Base-by-base conservation (phyloP, 2,329 filamentous ascomycete species). In the Arthroderma sp. region DNA sequence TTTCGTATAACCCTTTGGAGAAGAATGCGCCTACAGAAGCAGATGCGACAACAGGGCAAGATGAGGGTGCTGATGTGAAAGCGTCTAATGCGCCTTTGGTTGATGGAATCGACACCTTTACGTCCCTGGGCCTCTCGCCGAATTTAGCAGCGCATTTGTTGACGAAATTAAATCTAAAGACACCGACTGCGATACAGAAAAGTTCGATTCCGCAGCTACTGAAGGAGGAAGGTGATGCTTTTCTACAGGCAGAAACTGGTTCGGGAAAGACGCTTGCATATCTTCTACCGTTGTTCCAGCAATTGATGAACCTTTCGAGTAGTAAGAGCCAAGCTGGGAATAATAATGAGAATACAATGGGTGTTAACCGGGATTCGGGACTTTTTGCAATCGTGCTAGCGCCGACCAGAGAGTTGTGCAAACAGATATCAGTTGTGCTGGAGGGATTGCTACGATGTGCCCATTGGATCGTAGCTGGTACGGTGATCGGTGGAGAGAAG, bases 181-280 rank as follows among this genome's bases (percentile, higher is more conserved):
- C 85, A 0, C 91, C 91, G 4, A 98, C 91, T 0, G 86, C 85
- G 0, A 95, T 98, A 59, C 91, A 98, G 65, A 88, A 88, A 55
- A 85, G 85, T 49, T 83, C 89, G 1, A 81, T 98, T 34, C 74
- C 83, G 36, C 81, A 91, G 54, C 67, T 98, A 49, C 65, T 94
- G 38, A 80, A 80, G 36, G 81, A 83, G 43, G 83, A 94, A 54
- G 80, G 77, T 38, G 91, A 98, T 68, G 88, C 88, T 2, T 98
- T 98, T 56, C 82, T 98, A 31, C 91, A 96, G 61, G 93, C 91
- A 2, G 83, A 98, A 66, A 98, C 91, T 0, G 91, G 91, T 53
- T 98, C 91, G 0, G 91, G 91, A 66, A 98, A 98, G 68, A 98
- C 91, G 0, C 68, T 98, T 48, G 85, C 91, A n/a, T 98, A 98